A percentile compares a stretch with the other conserved stretches of the same genome.
These are phyloP conservation scores for Gynostemma pentaphyllum DNA, from an alignment of 306 rosid genomes.

Conservation along the genomic window DNA sequence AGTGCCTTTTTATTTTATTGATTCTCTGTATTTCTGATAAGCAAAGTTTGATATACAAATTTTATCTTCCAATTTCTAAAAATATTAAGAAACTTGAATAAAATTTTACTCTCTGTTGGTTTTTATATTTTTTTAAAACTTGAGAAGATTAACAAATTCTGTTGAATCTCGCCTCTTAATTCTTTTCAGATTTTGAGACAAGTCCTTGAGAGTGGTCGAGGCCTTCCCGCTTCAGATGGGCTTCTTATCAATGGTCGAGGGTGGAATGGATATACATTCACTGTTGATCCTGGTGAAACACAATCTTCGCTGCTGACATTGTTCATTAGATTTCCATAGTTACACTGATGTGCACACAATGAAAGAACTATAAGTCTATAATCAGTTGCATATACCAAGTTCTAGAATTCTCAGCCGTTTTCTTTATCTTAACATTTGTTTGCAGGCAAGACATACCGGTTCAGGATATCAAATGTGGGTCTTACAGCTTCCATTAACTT, in stretches of 20 bases:
- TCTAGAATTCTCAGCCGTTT: background rate
- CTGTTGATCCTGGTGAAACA: conserved; percentile 65
- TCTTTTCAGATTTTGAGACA: conserved; percentile 49
- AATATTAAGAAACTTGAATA: too few relatives aligned
- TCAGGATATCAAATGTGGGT: conserved; percentile 94
- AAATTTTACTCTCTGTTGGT: too few relatives aligned
- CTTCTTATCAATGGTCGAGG: conserved; percentile 87
- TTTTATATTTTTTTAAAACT: too few relatives aligned
- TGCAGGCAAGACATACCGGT: conserved; percentile 80
- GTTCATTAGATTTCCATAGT: background rate
- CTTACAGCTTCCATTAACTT: conserved; percentile 81
- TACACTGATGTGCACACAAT: background rate
- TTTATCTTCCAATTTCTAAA: too few relatives aligned
- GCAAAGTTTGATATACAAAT: background rate
- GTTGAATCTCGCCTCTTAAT: background rate
- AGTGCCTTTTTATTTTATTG: background rate
- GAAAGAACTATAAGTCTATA: background rate
- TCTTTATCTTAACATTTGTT: background rate
- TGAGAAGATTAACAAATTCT: too few relatives aligned
- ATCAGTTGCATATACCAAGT: background rate
- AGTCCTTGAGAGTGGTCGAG: conserved; percentile 52
- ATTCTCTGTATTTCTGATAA: background rate
- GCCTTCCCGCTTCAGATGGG: conserved; percentile 85
- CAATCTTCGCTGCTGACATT: background rate
- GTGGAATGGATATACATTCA: conserved; percentile 86